Percentiles rank a stretch among this genome's conserved stretches.
Conservation (phyloP, 352 stramenopile genomes). For the Lagenidium giganteum region DNA sequence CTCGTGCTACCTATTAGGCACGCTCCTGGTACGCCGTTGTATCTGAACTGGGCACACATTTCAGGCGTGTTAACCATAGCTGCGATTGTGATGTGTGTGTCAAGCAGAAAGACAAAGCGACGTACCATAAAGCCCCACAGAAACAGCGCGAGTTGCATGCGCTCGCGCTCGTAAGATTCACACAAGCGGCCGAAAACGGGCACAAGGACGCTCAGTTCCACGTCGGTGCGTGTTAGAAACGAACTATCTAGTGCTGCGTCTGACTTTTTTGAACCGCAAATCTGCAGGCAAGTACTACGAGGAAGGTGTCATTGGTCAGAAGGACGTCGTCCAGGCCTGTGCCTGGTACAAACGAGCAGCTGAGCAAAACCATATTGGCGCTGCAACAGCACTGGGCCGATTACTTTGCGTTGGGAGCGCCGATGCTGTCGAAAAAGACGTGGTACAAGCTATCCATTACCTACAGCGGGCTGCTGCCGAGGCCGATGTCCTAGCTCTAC, state of each 20-base stretch:
- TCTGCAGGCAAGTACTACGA: slow-evolving; percentile 32
- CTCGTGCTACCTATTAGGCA: slow-evolving; percentile 39
- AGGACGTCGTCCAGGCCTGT: slow-evolving; percentile 19
- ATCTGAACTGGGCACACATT: neutral
- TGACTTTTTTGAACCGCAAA: neutral
- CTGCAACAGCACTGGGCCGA: slow-evolving; percentile 45
- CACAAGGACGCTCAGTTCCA: slow-evolving; percentile 52
- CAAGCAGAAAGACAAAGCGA: slow-evolving; percentile 41
- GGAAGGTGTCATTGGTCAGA: slow-evolving; percentile 13
- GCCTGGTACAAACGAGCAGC: slow-evolving; percentile 58
- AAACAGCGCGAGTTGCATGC: slow-evolving; percentile 34
- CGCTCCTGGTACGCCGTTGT: slow-evolving; percentile 34
- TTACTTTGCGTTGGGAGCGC: too few relatives aligned
- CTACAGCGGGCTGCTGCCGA: slow-evolving; percentile 46
- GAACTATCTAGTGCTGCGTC: slow-evolving; percentile 1
- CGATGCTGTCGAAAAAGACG: slow-evolving; percentile 24
- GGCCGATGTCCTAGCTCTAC: slow-evolving; percentile 39
- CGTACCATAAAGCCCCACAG: slow-evolving; percentile 19
- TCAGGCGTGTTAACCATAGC: too few relatives aligned
- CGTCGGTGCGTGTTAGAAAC: too few relatives aligned
- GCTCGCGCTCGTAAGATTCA: slow-evolving; percentile 33
- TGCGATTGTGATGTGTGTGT: too few relatives aligned
- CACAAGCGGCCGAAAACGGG: slow-evolving; percentile 43
- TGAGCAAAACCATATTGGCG: slow-evolving; percentile 31
- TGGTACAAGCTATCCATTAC: slow-evolving; percentile 56